Conservation (phyloP, 495 filamentous ascomycete genomes). For the Penicillium psychrofluorescens region DNA sequence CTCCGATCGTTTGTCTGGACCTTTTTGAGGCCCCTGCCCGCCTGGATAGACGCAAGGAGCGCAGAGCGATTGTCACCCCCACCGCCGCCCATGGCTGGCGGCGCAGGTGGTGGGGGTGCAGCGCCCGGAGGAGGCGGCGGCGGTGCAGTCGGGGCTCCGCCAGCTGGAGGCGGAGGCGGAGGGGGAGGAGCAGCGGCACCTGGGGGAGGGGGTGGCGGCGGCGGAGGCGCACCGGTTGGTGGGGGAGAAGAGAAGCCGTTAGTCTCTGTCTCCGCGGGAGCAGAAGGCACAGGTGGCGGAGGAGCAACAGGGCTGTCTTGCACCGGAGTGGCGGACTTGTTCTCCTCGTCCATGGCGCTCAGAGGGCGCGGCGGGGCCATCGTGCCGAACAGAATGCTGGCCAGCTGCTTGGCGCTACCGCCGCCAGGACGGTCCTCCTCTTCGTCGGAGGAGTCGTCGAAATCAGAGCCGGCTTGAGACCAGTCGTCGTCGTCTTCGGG, state of each 20-base stretch:
- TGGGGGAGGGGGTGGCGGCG: conserved; percentile 41
- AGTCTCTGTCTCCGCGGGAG: conserved; percentile 24
- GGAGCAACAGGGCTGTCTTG: conserved; percentile 25
- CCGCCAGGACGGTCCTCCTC: conserved; percentile 70
- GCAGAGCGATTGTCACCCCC: conserved; percentile 46
- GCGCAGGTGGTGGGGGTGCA: conserved; percentile 40
- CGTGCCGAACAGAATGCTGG: conserved; percentile 89
- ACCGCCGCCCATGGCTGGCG: conserved; percentile 46
- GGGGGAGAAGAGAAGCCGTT: conserved; percentile 27
- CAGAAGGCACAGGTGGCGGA: conserved; percentile 25
- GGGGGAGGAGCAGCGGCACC: conserved; percentile 19
- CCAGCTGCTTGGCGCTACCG: conserved; percentile 80
- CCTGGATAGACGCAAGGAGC: conserved; percentile 73
- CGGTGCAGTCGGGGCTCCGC: conserved; percentile 17
- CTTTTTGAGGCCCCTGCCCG: conserved; percentile 71
- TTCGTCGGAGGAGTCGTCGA: conserved; percentile 55
- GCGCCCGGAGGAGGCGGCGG: conserved; percentile 34
- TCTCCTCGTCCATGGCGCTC: conserved; percentile 67
- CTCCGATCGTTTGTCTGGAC: conserved; percentile 83
- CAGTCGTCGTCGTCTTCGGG: conserved; percentile 83
- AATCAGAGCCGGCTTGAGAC: conserved; percentile 74
- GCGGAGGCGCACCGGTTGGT: conserved; percentile 24
- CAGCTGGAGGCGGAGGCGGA: conserved; percentile 22
- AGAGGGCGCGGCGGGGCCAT: conserved; percentile 92
- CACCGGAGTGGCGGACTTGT: conserved; percentile 35